These are phyloP conservation scores for Rhodocollybia butyracea DNA, from an alignment of 768 basidiomycete species.

Conservation along the genomic window DNA sequence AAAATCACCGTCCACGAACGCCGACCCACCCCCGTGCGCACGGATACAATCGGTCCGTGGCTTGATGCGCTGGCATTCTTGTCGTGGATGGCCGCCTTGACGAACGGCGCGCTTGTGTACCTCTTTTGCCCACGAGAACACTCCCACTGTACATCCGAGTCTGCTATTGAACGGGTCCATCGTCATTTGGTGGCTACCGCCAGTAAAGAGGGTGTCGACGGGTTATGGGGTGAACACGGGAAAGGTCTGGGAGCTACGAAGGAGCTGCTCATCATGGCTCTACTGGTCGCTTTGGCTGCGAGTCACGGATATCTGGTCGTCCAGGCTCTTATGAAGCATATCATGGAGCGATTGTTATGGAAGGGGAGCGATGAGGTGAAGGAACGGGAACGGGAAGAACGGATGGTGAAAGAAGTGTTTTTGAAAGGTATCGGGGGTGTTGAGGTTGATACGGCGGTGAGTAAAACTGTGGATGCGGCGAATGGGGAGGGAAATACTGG, in stretches of 20 bases:
- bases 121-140: constrained; percentile 60
- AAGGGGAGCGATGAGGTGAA: constrained; percentile 64
- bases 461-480: constrained; percentile 14
- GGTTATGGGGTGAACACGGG: constrained; percentile 5
- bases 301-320: constrained; percentile 82
- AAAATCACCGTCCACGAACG: constrained; percentile 87
- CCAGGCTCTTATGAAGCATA: constrained; percentile 56
- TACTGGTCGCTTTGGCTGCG: constrained; percentile 75
- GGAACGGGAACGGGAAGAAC: constrained; percentile 53
- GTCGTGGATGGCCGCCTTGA: constrained; percentile 85
- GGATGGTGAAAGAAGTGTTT: constrained; percentile 39
- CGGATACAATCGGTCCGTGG: constrained; percentile 94
- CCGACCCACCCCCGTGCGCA: constrained; percentile 81
- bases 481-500: constrained; percentile 13
- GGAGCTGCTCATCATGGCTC: constrained; percentile 57
- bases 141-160: not conserved
- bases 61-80: constrained; percentile 83
- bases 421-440: constrained; percentile 26
- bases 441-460: constrained; percentile 16
- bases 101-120: constrained; percentile 88
- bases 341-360: constrained; percentile 78
- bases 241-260: constrained; percentile 33
- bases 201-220: not conserved
- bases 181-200: constrained; percentile 1
- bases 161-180: constrained; percentile 3